These are phyloP conservation scores for Berberis vulgaris DNA, from an alignment of 164 flowering plant species.

Conservation along the genomic window DNA sequence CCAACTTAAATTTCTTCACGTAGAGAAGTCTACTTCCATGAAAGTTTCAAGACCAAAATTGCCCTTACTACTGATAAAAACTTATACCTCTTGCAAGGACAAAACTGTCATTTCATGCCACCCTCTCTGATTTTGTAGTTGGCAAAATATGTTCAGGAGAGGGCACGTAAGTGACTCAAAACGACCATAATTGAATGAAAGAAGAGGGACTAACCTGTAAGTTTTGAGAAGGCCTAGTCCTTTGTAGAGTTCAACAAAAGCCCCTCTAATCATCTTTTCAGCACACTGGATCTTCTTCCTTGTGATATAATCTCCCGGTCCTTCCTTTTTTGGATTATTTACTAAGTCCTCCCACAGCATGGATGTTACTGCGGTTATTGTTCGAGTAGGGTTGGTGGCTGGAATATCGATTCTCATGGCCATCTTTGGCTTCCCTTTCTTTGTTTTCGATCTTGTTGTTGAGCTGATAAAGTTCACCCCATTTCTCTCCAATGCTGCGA, in stretches of 20 bases:
- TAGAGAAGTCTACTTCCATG: no score
- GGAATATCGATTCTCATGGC: constrained; percentile 71
- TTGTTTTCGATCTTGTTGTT: constrained; percentile 32
- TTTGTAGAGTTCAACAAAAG: constrained; percentile 87
- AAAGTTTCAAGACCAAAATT: no score
- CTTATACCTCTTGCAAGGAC: no score
- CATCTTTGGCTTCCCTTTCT: constrained; percentile 50
- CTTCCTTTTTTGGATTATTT: constrained; percentile 61
- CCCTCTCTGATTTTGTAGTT: no score
- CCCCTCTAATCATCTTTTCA: constrained; percentile 84
- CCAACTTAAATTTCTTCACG: no score
- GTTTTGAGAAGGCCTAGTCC: constrained; percentile 80
- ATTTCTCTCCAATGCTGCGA: constrained; percentile 43
- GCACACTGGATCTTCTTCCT: constrained; percentile 79
- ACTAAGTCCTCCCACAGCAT: constrained; percentile 83
- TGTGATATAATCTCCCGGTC: constrained; percentile 39
- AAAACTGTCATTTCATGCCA: no score
- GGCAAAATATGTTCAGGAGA: no score
- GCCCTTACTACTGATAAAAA: no score
- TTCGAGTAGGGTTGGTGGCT: constrained; percentile 47
- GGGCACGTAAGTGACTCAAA: no score
- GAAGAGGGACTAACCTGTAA: constrained; percentile 45
- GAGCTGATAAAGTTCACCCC: constrained; percentile 39
- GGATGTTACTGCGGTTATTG: constrained; percentile 55
- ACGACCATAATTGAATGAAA: no score